phyloP scores from a whole-genome alignment of 805 yeast species.

The Pichia phayaonensis region DNA sequence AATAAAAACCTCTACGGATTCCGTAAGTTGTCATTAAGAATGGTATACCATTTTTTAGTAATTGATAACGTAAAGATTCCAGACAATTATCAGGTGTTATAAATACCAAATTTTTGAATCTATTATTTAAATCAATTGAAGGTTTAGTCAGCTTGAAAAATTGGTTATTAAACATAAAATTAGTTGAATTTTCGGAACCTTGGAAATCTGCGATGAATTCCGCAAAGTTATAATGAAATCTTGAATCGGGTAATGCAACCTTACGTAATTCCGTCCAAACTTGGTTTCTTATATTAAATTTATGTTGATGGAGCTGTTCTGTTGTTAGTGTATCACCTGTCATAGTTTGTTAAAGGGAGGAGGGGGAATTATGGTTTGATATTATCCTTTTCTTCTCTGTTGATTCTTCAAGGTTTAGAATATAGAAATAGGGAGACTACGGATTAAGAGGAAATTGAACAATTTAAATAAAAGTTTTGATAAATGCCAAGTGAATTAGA shows the following conservation, averaged over 20 bases:
- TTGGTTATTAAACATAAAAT: constrained; percentile 8
- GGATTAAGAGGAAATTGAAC: too few species aligned
- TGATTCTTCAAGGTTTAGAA: too few species aligned
- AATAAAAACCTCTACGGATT: constrained; percentile 24
- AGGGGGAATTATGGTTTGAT: too few species aligned
- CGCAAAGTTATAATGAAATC: constrained; percentile 25
- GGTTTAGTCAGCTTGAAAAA: background rate
- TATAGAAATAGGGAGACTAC: too few species aligned
- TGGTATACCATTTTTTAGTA: constrained; percentile 20
- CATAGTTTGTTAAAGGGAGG: background rate
- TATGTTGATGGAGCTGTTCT: constrained; percentile 13
- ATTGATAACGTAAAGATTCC: constrained; percentile 21
- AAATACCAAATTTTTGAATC: constrained; percentile 14
- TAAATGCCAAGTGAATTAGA: too few species aligned
- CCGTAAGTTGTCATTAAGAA: constrained; percentile 27
- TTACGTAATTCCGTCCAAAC: constrained; percentile 24
- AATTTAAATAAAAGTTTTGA: too few species aligned
- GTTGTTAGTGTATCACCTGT: background rate
- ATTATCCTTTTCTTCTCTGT: too few species aligned
- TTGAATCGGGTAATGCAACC: constrained; percentile 27
- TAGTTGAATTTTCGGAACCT: constrained; percentile 21
- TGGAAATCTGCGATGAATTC: constrained; percentile 28
- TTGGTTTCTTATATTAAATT: constrained; percentile 21
- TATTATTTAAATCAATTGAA: background rate
- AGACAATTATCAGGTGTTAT: constrained; percentile 28